These are phyloP conservation scores for Mucor circinelloides DNA, from an alignment of 371 early-diverging fungal genomes.

Conservation along the genomic window DNA sequence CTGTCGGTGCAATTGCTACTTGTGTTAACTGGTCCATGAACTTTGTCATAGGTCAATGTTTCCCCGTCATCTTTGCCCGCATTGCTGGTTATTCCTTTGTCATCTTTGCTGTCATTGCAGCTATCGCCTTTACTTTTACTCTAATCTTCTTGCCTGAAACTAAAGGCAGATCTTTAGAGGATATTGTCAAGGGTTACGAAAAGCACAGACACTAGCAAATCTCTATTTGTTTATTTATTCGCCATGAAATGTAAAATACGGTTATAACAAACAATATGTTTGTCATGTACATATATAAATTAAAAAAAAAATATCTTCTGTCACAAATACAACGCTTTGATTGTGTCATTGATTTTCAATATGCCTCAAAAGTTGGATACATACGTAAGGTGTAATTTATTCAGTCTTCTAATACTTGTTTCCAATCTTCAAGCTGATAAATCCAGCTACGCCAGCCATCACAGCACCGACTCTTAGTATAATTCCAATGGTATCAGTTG, in stretches of 20 bases:
- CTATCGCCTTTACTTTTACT: constrained; percentile 31
- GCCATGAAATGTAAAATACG: neutral
- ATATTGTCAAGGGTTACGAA: constrained; percentile 35
- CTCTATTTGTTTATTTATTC: neutral
- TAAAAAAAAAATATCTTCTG: too few species aligned
- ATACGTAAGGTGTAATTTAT: neutral
- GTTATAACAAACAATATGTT: too few species aligned
- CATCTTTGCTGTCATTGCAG: constrained; percentile 30
- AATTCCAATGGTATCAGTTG: constrained; percentile 62
- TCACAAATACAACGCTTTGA: too few species aligned
- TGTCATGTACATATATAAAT: too few species aligned
- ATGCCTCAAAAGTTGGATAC: neutral
- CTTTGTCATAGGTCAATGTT: constrained; percentile 29
- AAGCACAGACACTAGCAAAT: neutral
- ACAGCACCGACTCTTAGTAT: constrained; percentile 64
- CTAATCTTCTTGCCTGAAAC: constrained; percentile 79
- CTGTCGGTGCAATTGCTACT: constrained; percentile 55
- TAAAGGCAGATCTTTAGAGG: constrained; percentile 66
- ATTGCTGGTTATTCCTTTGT: constrained; percentile 25
- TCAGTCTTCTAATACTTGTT: neutral
- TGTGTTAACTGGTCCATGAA: constrained; percentile 63
- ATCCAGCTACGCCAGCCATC: constrained; percentile 65
- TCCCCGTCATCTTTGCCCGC: constrained; percentile 18
- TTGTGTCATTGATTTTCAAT: too few species aligned
- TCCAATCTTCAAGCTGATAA: constrained; percentile 40